Evolutionary conservation across 345 rosid genomes (phyloP).

Genomic region (Nasturtium officinale): DNA sequence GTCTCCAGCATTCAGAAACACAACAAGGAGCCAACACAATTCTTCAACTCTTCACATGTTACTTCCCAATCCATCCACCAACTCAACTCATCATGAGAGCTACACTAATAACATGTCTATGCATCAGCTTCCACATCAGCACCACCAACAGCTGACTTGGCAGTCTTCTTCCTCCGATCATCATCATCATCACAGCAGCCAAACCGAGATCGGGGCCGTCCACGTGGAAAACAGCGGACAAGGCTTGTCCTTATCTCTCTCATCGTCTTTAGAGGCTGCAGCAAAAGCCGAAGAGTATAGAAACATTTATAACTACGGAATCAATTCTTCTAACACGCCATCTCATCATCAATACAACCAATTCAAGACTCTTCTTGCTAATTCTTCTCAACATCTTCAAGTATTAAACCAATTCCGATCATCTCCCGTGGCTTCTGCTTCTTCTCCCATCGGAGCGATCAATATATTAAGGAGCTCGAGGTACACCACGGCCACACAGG

Average conservation of each 20-base stretch:
- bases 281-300: conserved; percentile 85
- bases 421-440: conserved; percentile 34
- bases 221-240: conserved; percentile 54
- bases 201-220: conserved; percentile 57
- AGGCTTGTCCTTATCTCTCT: conserved; percentile 86
- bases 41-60: conserved; percentile 89
- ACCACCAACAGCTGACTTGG: conserved; percentile 68
- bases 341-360: conserved; percentile 39
- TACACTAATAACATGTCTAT: conserved; percentile 43
- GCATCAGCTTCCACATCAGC: conserved; percentile 50
- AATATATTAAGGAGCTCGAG: conserved; percentile 76
- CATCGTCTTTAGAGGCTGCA: conserved; percentile 75
- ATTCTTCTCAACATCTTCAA: conserved; percentile 46
- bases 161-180: conserved; percentile 48
- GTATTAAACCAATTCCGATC: conserved; percentile 44
- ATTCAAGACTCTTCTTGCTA: conserved; percentile 39
- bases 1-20: conserved; percentile 44
- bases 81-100: conserved; percentile 48
- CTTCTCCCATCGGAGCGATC: conserved; percentile 60
- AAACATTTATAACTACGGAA: conserved; percentile 33
- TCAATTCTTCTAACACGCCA: conserved; percentile 30
- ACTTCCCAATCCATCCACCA: conserved; percentile 58
- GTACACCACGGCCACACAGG: conserved; percentile 77
- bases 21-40: conserved; percentile 44
- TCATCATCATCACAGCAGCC: conserved; percentile 40